These are phyloP conservation scores for Eucalyptus urophylla DNA, from an alignment of 345 rosid species.

Conservation along the genomic window DNA sequence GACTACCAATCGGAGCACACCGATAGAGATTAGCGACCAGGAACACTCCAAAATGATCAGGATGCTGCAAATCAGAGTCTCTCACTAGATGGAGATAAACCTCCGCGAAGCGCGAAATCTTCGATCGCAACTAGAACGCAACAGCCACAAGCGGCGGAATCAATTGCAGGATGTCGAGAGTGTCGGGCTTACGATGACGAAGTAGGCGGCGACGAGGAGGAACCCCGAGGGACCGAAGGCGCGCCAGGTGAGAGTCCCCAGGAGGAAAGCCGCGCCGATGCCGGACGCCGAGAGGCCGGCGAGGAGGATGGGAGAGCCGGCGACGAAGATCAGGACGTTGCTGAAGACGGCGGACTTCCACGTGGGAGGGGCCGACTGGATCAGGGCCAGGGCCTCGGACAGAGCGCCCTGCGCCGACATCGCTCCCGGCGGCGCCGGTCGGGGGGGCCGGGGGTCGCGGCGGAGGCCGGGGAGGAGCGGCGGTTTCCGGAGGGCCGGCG, in stretches of 20 bases:
- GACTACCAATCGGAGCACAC: neutral
- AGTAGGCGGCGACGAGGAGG: conserved; percentile 5
- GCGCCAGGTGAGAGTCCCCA: conserved; percentile 93
- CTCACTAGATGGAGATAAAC: neutral
- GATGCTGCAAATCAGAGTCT: neutral
- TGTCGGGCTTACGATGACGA: conserved; percentile 22
- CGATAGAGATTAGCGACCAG: neutral
- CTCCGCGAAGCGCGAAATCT: neutral
- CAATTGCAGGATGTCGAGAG: neutral
- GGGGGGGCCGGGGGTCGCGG: neutral
- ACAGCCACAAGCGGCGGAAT: neutral
- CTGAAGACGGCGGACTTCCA: conserved; percentile 79
- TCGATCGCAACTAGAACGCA: neutral
- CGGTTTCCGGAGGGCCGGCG: neutral
- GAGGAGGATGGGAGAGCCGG: conserved; percentile 68
- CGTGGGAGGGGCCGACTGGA: conserved; percentile 54
- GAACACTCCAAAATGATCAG: neutral
- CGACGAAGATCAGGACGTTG: conserved; percentile 60
- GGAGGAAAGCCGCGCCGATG: conserved; percentile 72
- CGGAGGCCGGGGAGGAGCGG: neutral
- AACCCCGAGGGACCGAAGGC: conserved; percentile 85
- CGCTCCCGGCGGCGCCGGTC: neutral
- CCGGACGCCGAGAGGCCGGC: conserved; percentile 76
- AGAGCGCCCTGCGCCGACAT: conserved; percentile 5
- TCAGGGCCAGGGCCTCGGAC: conserved; percentile 36